These are phyloP conservation scores for Saturnispora galanensis DNA, from an alignment of 805 yeast genomes.

Conservation along the genomic window DNA sequence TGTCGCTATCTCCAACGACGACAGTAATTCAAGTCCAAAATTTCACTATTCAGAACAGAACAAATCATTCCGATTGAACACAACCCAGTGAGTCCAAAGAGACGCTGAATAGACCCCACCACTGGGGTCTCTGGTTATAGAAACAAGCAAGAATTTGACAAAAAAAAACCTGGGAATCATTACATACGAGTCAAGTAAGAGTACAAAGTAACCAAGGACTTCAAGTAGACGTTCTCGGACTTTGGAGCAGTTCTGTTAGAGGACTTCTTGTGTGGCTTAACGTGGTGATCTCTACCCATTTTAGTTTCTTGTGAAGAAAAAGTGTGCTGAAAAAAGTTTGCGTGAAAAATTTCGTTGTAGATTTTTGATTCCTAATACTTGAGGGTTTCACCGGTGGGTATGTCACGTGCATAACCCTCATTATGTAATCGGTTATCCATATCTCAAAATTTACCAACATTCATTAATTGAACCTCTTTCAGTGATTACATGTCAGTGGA, in stretches of 20 bases:
- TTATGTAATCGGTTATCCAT: too few relatives aligned
- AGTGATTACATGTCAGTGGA: conserved; percentile 11
- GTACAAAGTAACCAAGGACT: conserved; percentile 95
- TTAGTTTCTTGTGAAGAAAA: conserved; percentile 16
- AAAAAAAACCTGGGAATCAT: conserved; percentile 5
- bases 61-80: neutral
- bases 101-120: neutral
- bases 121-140: conserved; percentile 5
- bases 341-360: neutral
- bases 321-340: neutral
- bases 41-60: neutral
- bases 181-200: conserved; percentile 99
- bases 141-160: conserved; percentile 19
- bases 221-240: conserved; percentile 98
- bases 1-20: conserved; percentile 2
- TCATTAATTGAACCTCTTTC: neutral
- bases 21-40: neutral
- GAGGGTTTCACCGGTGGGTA: neutral
- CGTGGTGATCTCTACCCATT: conserved; percentile 97
- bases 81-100: conserved; percentile 8
- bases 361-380: neutral
- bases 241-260: conserved; percentile 99
- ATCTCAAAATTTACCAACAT: neutral
- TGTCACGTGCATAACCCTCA: neutral
- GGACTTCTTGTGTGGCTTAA: conserved; percentile 91